Evolutionary conservation across 805 yeast genomes (phyloP).

Genomic region (Wickerhamiella vanderwaltii): DNA sequence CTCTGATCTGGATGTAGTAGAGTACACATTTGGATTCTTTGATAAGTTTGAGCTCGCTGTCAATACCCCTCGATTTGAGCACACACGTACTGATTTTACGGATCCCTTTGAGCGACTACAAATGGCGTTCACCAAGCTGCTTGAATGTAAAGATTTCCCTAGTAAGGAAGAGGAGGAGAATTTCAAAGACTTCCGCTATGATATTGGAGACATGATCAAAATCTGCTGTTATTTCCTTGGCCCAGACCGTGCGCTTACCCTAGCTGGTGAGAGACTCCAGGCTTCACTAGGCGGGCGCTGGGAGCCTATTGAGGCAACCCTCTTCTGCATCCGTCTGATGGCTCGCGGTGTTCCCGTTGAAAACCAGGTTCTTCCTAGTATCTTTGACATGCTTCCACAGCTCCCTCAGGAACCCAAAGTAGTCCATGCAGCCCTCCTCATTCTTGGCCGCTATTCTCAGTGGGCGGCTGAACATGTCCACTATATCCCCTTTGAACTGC

Average conservation of each 20-base stretch:
- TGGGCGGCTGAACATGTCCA: constrained; percentile 88
- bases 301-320: constrained; percentile 84
- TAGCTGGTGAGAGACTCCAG: constrained; percentile 5
- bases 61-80: constrained; percentile 1
- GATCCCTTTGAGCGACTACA: constrained; percentile 50
- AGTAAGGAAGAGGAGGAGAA: constrained; percentile 75
- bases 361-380: constrained; percentile 2
- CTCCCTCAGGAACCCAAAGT: constrained; percentile 71
- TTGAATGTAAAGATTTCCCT: constrained; percentile 62
- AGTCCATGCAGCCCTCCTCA: constrained; percentile 85
- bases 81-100: constrained; percentile 26
- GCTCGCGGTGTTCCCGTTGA: constrained; percentile 59
- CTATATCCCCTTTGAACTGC: constrained; percentile 66
- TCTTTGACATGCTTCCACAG: constrained; percentile 6
- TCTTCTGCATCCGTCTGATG: constrained; percentile 85
- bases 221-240: constrained; percentile 92
- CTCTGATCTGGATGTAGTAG: constrained; percentile 70
- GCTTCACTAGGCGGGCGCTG: background rate
- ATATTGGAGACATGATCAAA: constrained; percentile 94
- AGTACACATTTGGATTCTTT: constrained; percentile 90
- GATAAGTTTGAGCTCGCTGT: constrained; percentile 29
- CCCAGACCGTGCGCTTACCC: constrained; percentile 46
- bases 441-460: constrained; percentile 88
- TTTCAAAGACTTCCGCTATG: constrained; percentile 87
- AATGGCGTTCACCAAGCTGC: constrained; percentile 38